Evolutionary conservation across 1,284 basidiomycete species (phyloP).

Genomic region (Ceratobasidium theobromae): DNA sequence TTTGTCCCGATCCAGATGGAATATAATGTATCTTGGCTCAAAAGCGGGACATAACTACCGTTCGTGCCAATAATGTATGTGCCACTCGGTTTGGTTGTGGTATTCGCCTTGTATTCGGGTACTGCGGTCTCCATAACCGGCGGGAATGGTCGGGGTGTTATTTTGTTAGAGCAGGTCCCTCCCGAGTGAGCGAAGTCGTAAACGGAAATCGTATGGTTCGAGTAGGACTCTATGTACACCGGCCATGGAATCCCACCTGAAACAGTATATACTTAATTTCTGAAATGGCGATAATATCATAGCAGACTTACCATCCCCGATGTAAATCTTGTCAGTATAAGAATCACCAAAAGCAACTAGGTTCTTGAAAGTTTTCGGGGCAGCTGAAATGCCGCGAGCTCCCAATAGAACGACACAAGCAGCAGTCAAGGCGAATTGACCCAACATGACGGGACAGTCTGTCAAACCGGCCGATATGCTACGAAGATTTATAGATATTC

Average conservation of each 20-base stretch:
- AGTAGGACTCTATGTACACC: constrained; percentile 37
- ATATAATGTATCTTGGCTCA: background rate
- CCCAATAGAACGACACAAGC: background rate
- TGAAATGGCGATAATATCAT: background rate
- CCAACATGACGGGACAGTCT: background rate
- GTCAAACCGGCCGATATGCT: background rate
- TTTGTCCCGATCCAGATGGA: constrained; percentile 21
- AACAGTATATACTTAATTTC: background rate
- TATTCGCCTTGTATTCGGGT: constrained; percentile 12
- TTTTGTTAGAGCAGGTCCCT: constrained; percentile 51
- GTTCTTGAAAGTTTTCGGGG: constrained; percentile 4
- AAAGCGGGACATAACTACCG: constrained; percentile 42
- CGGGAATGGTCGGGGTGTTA: constrained; percentile 44
- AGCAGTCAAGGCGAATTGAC: background rate
- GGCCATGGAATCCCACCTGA: constrained; percentile 27
- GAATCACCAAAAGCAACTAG: constrained; percentile 45
- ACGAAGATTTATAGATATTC: constrained; percentile 1
- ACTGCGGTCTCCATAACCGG: constrained; percentile 27
- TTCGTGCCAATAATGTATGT: constrained; percentile 50
- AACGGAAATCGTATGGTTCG: constrained; percentile 45
- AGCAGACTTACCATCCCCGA: constrained; percentile 34
- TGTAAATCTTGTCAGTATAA: constrained; percentile 47
- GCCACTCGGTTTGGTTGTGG: background rate
- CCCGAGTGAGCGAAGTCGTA: constrained; percentile 51
- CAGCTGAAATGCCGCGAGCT: background rate